A percentile compares a stretch with the other conserved stretches of the same genome.
Evolutionary conservation across 1,139 yeast genomes (phyloP).

Genomic region (Suhomyces ambrosiae): DNA sequence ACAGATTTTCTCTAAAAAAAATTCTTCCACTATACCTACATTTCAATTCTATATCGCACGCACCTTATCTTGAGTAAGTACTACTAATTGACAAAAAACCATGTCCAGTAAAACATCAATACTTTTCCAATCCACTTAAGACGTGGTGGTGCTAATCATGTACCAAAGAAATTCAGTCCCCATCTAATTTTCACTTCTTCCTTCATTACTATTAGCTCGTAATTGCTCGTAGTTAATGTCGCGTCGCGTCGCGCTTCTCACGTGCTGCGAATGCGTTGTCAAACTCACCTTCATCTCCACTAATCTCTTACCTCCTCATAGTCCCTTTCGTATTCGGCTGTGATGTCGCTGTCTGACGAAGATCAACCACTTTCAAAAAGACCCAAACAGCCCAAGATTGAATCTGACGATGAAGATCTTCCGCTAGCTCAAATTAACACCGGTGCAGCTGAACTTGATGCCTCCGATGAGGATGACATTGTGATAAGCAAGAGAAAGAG

Average conservation of each 20-base stretch:
- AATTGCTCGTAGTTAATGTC: too few relatives aligned
- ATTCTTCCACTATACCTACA: too few relatives aligned
- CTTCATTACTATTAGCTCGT: too few relatives aligned
- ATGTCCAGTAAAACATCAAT: background rate
- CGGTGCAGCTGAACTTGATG: background rate
- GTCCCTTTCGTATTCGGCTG: too few relatives aligned
- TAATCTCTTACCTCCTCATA: background rate
- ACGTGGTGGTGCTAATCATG: too few relatives aligned
- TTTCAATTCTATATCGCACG: too few relatives aligned
- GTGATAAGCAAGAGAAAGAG: conserved; percentile 10
- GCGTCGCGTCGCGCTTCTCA: too few relatives aligned
- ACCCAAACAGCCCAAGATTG: conserved; percentile 5
- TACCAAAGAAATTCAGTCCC: too few relatives aligned
- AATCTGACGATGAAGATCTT: conserved; percentile 16
- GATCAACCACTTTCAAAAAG: conserved; percentile 10
- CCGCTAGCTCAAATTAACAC: conserved; percentile 13
- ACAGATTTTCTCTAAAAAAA: too few relatives aligned
- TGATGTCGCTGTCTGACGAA: conserved; percentile 12
- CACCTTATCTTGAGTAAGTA: too few relatives aligned
- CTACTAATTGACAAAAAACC: too few relatives aligned
- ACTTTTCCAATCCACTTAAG: background rate
- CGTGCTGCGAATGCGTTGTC: background rate
- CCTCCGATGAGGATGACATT: conserved; percentile 8
- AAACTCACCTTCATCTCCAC: background rate
- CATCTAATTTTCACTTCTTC: too few relatives aligned